Evolutionary conservation across 208 protist species (phyloP), one percentile per base, ranked within the genome.

Genomic region (Naegleria fowleri): DNA sequence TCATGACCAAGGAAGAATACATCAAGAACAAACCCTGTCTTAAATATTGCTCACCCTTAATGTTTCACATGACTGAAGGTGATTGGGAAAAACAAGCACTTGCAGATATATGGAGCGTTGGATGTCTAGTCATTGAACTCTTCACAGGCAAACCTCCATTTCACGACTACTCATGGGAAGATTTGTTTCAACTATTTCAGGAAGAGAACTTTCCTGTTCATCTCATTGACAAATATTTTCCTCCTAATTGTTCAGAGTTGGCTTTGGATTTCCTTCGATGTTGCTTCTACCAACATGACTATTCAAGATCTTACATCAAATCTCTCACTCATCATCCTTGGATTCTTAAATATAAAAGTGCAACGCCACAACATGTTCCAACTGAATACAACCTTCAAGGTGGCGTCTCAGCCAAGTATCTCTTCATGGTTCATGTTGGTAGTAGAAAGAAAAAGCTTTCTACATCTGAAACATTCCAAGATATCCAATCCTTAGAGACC

Each of bases 71-170:
- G 11, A 4, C 4, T 19, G 22, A 67, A 29, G 22, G 13, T 67
- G 55, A 67, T 4, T 67, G 55, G 55, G 22, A 15, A 67, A 67
- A 67, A 67, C 55, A 67, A 67, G 55, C 55, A 67, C 22, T 67
- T 11, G 67, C 29, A 79, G 91, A 92, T 85, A 92, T 93, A 25
- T 93, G 91, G 91, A 90, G 76, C 75, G 25, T 93, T 38, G 92
- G 91, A n/a, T 98, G 95, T 90, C 98, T 96, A 11, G 91, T 98
- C 3, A 97, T 98, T 39, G 97, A 98, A 91, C 91, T 98, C 5
- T 88, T 98, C 3, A 97, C 93, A 15, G 97, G 97, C n/a, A 55
- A 86, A 48, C 97, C 97, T 51, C 97, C 97, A 15, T 98, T 98
- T 92, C 98, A 96, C 84, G 95, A 98, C 33, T 90, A 98, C 19